Evolutionary conservation across 1,139 yeast genomes (phyloP).

Genomic region (Saccharomyces hybrid): DNA sequence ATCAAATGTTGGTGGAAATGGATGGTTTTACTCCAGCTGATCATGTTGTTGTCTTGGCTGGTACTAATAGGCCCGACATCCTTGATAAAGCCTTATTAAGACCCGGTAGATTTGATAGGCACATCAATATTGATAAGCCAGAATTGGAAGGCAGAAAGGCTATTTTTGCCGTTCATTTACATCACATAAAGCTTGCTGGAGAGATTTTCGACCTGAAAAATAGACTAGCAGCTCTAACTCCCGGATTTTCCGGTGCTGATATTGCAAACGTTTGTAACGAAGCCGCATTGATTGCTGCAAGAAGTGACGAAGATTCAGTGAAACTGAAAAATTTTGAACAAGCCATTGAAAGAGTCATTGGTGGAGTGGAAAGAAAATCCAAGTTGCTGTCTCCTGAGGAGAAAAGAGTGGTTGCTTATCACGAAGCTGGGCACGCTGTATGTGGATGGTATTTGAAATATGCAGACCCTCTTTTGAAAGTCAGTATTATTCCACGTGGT

Average conservation of each 20-base stretch:
- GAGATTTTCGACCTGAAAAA: conserved; percentile 60
- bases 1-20: conserved; percentile 77
- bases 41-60: conserved; percentile 74
- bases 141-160: conserved; percentile 73
- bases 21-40: conserved; percentile 71
- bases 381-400: conserved; percentile 62
- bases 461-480: conserved; percentile 73
- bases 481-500: conserved; percentile 76
- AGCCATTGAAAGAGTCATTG: conserved; percentile 76
- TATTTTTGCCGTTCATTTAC: conserved; percentile 62
- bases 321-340: conserved; percentile 61
- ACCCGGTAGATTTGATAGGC: conserved; percentile 83
- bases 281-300: conserved; percentile 75
- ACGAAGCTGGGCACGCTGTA: conserved; percentile 78
- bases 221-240: conserved; percentile 68
- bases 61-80: conserved; percentile 76
- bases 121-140: conserved; percentile 64
- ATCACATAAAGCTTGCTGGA: conserved; percentile 47
- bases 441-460: conserved; percentile 69
- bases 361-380: conserved; percentile 70
- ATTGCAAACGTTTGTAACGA: conserved; percentile 79
- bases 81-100: conserved; percentile 69
- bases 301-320: conserved; percentile 52
- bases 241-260: conserved; percentile 83
- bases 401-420: conserved; percentile 69